phyloP scores from a whole-genome alignment of 148 eudicot species.

The Diospyros lotus region DNA sequence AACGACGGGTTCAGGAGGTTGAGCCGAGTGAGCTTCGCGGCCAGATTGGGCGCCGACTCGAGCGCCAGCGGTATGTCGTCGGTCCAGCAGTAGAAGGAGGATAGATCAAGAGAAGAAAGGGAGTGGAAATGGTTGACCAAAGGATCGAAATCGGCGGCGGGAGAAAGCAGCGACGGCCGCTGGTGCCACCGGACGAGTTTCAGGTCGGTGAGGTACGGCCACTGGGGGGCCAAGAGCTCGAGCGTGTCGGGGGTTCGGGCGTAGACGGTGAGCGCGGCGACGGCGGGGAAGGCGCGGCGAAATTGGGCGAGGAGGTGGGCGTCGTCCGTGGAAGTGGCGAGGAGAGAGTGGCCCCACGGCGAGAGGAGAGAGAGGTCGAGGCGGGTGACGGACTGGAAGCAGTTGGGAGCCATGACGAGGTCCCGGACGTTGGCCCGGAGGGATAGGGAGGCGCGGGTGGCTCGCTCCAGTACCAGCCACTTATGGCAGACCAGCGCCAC shows the following conservation, averaged over 20 bases:
- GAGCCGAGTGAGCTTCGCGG: constrained; percentile 24
- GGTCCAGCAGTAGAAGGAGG: constrained; percentile 78
- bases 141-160: constrained; percentile 43
- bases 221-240: constrained; percentile 31
- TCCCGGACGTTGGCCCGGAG: constrained; percentile 78
- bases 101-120: constrained; percentile 44
- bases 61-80: constrained; percentile 70
- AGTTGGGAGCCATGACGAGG: constrained; percentile 50
- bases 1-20: constrained; percentile 60
- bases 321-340: constrained; percentile 20
- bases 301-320: constrained; percentile 42
- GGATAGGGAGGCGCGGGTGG: constrained; percentile 60
- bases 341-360: constrained; percentile 74
- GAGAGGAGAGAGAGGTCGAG: constrained; percentile 82
- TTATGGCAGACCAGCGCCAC: constrained; percentile 58
- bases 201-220: constrained; percentile 20
- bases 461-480: constrained; percentile 51
- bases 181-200: constrained; percentile 87
- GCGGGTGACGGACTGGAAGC: constrained; percentile 52
- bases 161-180: constrained; percentile 34
- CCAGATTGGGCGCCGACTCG: constrained; percentile 19
- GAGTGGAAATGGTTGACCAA: constrained; percentile 20
- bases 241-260: constrained; percentile 34
- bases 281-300: constrained; percentile 44
- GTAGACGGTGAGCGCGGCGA: constrained; percentile 47